Evolutionary conservation across 306 rosid genomes (phyloP).

Genomic region (Mimosa bimucronata): DNA sequence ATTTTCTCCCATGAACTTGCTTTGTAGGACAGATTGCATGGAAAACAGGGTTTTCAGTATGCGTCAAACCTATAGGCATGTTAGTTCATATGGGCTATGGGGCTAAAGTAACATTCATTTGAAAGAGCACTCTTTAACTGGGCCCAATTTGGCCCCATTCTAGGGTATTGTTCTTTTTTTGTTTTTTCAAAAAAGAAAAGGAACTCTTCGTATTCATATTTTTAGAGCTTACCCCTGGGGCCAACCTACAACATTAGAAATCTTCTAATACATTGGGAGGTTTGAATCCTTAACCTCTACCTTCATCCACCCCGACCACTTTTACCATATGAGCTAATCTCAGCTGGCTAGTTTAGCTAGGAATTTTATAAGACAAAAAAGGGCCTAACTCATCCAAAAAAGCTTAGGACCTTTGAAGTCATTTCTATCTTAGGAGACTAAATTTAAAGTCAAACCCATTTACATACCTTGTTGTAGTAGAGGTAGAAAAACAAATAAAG

Average conservation of each 20-base stretch:
- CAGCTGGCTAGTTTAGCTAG: background rate
- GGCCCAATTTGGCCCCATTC: background rate
- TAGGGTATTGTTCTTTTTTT: background rate
- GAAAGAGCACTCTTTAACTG: background rate
- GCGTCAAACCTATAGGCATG: background rate
- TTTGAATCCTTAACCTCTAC: background rate
- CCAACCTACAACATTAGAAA: background rate
- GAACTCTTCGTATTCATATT: background rate
- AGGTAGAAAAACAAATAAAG: background rate
- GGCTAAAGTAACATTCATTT: background rate
- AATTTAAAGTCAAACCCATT: background rate
- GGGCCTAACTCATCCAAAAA: background rate
- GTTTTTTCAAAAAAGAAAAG: background rate
- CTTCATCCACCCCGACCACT: background rate
- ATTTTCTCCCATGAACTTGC: background rate
- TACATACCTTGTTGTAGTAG: background rate
- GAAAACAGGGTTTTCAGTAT: background rate
- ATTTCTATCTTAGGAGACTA: background rate
- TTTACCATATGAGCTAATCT: background rate
- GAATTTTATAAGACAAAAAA: no score
- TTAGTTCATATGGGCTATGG: background rate
- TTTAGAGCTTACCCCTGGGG: background rate
- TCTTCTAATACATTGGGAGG: background rate
- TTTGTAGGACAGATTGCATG: background rate
- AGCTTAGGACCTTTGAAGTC: background rate